Base-by-base conservation (phyloP, 2,329 filamentous ascomycete genomes). In the Phialophora verrucosa region DNA sequence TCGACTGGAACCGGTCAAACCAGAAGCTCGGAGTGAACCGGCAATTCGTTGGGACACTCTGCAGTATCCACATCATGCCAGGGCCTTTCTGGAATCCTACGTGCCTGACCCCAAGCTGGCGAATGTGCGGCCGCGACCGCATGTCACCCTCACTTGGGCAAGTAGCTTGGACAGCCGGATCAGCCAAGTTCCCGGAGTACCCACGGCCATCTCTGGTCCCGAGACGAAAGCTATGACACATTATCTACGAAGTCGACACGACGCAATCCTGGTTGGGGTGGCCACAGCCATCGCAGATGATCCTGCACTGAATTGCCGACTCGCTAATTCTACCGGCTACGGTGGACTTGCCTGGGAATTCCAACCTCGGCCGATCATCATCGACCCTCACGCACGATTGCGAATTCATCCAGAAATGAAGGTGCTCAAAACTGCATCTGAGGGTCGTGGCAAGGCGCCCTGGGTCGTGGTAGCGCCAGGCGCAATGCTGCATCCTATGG, bases 151-250 rank as follows among this genome's bases (percentile, higher is more conserved):
- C 49, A 97, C 94, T 12, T 98, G 93, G 78, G 94, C 95, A 25
- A 90, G 90, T 6, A 97, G 93, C 3, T 89, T 99, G 71, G 94
- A 98, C 80, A 90, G 90, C 49, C 87, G 88, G 62, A 84, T 96
- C 59, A 87, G 93, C 1, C 84, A 94, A 31, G 84, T 89, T 0
- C 92, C 92, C 0, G 93, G 93, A 14, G 83, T 88, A n/a, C 91
- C 90, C 71, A 98, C 94, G 1, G 83, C 86, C 0, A 85, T 98
- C 14, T 98, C 94, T 1, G 93, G 93, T 3, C 86, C 90, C 0
- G 84, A 89, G 69, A 92, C 92, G 44, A 97, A 97, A 78, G 86
- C 91, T 61, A 96, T 98, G 92, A 97, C 94, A 0, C 94, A 98
- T 78, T 92, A 91, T 76, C 85, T 98, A 31, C 91, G 94, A 73